Conservation (phyloP, 2,329 filamentous ascomycete species). For the Ascosphaera aggregata region DNA sequence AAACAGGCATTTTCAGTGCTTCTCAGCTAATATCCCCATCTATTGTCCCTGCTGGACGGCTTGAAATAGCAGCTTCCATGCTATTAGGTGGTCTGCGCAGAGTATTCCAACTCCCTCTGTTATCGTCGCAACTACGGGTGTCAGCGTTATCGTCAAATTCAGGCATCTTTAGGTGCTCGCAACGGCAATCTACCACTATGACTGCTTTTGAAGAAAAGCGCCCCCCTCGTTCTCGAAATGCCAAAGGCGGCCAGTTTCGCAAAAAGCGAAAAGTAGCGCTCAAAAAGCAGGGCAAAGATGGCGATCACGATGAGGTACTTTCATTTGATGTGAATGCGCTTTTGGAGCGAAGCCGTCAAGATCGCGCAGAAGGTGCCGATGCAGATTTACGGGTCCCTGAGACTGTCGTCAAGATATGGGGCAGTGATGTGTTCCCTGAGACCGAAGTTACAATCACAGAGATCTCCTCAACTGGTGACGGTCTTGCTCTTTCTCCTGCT, state of each 20-base stretch:
- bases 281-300: slow-evolving; percentile 31
- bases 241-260: neutral
- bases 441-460: slow-evolving; percentile 61
- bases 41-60: no score
- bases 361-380: slow-evolving; percentile 7
- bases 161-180: no score
- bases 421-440: slow-evolving; percentile 38
- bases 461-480: slow-evolving; percentile 81
- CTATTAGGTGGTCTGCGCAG: neutral
- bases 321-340: slow-evolving; percentile 32
- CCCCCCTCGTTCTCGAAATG: neutral
- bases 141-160: neutral
- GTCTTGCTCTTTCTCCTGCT: slow-evolving; percentile 48
- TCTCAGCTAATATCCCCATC: no score
- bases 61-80: neutral
- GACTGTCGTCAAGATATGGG: slow-evolving; percentile 24
- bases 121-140: neutral
- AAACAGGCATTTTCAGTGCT: no score
- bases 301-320: slow-evolving; percentile 43
- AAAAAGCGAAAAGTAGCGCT: neutral
- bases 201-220: neutral
- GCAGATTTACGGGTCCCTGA: slow-evolving; percentile 7
- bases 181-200: no score
- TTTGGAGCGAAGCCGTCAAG: slow-evolving; percentile 10
- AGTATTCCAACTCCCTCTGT: neutral